phyloP scores from a whole-genome alignment of 768 basidiomycete species.

The Chalciporus pseudorubinellus region DNA sequence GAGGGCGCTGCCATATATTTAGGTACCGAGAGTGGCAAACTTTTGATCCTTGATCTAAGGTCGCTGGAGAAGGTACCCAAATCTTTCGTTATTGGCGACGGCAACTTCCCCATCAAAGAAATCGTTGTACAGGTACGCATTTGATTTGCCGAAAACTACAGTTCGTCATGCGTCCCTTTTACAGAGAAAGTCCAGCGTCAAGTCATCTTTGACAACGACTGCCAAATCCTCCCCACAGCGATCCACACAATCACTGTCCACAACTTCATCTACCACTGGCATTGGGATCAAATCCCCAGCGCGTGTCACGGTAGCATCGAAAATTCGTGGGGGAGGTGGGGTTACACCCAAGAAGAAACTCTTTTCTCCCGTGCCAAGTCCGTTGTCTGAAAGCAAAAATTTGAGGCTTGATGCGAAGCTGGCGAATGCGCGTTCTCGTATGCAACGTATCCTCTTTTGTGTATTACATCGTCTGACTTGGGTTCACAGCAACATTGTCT shows the following conservation, averaged over 20 bases:
- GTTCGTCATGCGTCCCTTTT: neutral
- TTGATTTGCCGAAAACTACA: neutral
- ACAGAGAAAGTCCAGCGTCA: conserved; percentile 18
- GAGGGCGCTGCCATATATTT: conserved; percentile 67
- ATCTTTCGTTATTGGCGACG: conserved; percentile 47
- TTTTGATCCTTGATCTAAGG: conserved; percentile 64
- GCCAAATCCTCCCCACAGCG: conserved; percentile 10
- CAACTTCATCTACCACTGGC: neutral
- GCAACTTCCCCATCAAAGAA: conserved; percentile 45
- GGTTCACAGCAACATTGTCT: conserved; percentile 9
- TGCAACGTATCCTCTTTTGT: neutral
- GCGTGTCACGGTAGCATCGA: conserved; percentile 14
- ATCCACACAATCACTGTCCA: conserved; percentile 9
- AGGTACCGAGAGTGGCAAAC: conserved; percentile 61
- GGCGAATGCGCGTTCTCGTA: conserved; percentile 21
- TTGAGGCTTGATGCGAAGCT: conserved; percentile 8
- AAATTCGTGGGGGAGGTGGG: conserved; percentile 18
- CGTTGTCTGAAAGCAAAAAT: conserved; percentile 26
- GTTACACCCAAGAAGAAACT: conserved; percentile 26
- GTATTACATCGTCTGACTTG: neutral
- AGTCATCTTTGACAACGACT: conserved; percentile 8
- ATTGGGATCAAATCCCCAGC: conserved; percentile 21
- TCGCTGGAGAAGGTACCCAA: conserved; percentile 65
- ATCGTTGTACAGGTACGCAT: conserved; percentile 55
- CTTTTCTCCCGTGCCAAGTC: conserved; percentile 18